A percentile compares a stretch with the other conserved stretches of the same genome.
Evolutionary conservation across 495 filamentous ascomycete genomes (phyloP).

Genomic region (Hyaloscypha bicolor): DNA sequence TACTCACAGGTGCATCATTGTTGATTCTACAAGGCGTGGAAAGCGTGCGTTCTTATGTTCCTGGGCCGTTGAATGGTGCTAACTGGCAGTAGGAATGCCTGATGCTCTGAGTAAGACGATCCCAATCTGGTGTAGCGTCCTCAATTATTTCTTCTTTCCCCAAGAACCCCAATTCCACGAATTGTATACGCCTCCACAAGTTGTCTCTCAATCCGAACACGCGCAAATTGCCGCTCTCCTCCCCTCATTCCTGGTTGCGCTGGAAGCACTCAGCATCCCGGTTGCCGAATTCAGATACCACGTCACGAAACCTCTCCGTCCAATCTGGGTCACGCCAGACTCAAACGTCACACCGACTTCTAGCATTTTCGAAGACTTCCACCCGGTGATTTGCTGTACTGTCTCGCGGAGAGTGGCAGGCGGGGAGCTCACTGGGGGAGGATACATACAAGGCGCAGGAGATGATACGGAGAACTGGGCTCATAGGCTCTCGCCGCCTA

Average conservation of each 20-base stretch:
- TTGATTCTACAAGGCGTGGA: conserved; percentile 91
- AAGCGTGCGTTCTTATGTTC: conserved; percentile 62
- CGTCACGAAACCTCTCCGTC: conserved; percentile 60
- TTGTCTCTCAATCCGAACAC: conserved; percentile 73
- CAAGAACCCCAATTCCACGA: conserved; percentile 45
- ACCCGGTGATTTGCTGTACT: conserved; percentile 78
- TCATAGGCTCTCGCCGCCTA: conserved; percentile 66
- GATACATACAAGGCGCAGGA: conserved; percentile 92
- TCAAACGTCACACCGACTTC: conserved; percentile 31
- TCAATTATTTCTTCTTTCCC: conserved; percentile 82
- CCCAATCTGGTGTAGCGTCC: conserved; percentile 86
- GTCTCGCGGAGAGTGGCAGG: conserved; percentile 69
- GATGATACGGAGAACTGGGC: conserved; percentile 95
- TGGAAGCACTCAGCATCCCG: conserved; percentile 48
- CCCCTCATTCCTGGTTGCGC: conserved; percentile 63
- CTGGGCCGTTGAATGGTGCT: conserved; percentile 1
- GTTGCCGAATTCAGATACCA: conserved; percentile 35
- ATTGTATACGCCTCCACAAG: conserved; percentile 66
- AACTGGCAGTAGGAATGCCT: conserved; percentile 65
- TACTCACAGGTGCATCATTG: conserved; percentile 73
- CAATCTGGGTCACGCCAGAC: conserved; percentile 63
- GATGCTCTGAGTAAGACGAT: conserved; percentile 93
- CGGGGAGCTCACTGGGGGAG: conserved; percentile 65
- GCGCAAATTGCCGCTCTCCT: conserved; percentile 74
- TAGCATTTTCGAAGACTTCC: conserved; percentile 53